Conservation (phyloP, 2,329 filamentous ascomycete genomes). For the Phialemoniopsis sp. region DNA sequence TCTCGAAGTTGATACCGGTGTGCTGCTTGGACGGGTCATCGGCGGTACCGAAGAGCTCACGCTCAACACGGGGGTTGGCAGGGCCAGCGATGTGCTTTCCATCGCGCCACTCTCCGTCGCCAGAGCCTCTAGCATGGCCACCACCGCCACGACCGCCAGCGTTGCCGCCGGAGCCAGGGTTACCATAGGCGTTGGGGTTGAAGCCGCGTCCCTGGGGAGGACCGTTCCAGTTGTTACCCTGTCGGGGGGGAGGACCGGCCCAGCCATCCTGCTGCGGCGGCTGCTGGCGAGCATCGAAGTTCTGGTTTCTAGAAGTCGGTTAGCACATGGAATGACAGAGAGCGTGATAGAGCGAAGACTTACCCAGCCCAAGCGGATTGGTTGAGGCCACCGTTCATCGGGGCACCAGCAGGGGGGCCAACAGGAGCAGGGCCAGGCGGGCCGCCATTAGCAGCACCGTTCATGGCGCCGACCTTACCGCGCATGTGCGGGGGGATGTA, state of each 20-base stretch:
- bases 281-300: conserved; percentile 34
- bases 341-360: conserved; percentile 22
- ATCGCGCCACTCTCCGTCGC: conserved; percentile 93
- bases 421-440: conserved; percentile 14
- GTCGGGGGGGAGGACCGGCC: conserved; percentile 12
- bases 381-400: conserved; percentile 45
- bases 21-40: conserved; percentile 95
- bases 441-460: conserved; percentile 19
- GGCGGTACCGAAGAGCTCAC: conserved; percentile 86
- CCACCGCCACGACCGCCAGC: conserved; percentile 40
- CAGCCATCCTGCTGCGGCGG: conserved; percentile 11
- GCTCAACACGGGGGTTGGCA: conserved; percentile 83
- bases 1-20: conserved; percentile 99
- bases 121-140: conserved; percentile 70
- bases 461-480: conserved; percentile 39
- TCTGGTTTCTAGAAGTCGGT: conserved; percentile 48
- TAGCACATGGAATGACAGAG: too few relatives aligned
- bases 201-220: conserved; percentile 35
- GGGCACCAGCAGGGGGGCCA: conserved; percentile 3
- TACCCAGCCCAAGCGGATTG: conserved; percentile 63
- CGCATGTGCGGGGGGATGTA: conserved; percentile 88
- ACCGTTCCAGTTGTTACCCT: conserved; percentile 15
- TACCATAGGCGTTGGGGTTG: conserved; percentile 61
- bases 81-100: conserved; percentile 94
- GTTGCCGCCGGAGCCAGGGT: conserved; percentile 30